phyloP scores from a whole-genome alignment of 1,284 basidiomycete genomes.

The Trametes pubescens region DNA sequence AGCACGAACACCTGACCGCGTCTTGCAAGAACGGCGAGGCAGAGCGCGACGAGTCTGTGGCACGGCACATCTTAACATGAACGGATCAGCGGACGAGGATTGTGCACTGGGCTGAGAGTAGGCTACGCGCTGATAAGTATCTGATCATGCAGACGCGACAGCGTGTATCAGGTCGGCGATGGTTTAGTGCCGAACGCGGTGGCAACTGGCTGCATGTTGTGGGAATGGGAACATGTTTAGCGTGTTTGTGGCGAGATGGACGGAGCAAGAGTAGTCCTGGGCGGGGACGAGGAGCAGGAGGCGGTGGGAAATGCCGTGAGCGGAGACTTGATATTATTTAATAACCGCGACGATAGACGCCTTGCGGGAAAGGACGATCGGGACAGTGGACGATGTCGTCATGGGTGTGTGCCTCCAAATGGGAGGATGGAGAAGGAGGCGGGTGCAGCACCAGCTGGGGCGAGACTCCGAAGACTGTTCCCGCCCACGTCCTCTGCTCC shows the following conservation, averaged over 20 bases:
- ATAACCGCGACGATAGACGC: not conserved
- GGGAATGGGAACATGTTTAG: no score
- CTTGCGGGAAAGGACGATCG: slow-evolving; percentile 1
- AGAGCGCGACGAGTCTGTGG: not conserved
- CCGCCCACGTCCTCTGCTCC: not conserved
- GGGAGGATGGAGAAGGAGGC: not conserved
- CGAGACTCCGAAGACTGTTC: not conserved
- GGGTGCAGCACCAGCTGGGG: not conserved
- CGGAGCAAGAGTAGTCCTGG: not conserved
- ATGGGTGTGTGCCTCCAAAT: not conserved
- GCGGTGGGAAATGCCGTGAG: not conserved
- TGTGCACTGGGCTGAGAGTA: no score
- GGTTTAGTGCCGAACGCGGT: not conserved
- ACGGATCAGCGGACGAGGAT: not conserved
- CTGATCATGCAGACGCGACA: no score
- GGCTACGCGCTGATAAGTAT: no score
- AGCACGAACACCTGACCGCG: slow-evolving; percentile 8
- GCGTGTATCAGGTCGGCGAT: not conserved
- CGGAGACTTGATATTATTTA: slow-evolving; percentile 11
- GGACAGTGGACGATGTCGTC: slow-evolving; percentile 5
- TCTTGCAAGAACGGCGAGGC: not conserved
- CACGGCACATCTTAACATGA: no score
- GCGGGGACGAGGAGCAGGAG: not conserved
- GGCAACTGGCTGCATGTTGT: no score
- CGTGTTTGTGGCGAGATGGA: not conserved